phyloP scores from a whole-genome alignment of 805 yeast species.

The Sungouiozyma intestinalis region DNA sequence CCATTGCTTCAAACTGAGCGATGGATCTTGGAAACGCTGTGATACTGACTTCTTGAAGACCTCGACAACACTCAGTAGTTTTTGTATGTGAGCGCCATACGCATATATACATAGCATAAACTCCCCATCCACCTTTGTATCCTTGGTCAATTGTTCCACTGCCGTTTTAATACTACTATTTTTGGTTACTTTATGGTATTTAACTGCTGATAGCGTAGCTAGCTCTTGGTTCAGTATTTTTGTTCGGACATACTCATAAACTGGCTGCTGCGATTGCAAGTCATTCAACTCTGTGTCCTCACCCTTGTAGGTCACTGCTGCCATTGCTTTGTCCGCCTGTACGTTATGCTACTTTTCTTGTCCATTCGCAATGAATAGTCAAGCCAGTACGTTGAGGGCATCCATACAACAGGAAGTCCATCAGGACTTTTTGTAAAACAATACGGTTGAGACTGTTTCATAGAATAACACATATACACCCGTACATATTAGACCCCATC shows the following conservation, averaged over 20 bases:
- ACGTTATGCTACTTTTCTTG: too few species aligned
- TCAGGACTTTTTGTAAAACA: too few species aligned
- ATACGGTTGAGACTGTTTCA: too few species aligned
- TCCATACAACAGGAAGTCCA: too few species aligned
- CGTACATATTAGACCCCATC: too few species aligned
- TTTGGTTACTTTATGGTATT: slow-evolving; percentile 9
- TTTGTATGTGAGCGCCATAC: slow-evolving; percentile 23
- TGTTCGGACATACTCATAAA: not conserved
- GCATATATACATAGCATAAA: slow-evolving; percentile 11
- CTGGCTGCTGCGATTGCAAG: not conserved
- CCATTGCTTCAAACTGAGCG: slow-evolving; percentile 10
- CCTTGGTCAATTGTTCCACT: slow-evolving; percentile 10
- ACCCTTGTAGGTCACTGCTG: not conserved
- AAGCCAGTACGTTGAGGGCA: too few species aligned
- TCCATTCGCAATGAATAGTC: too few species aligned
- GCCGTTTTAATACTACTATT: slow-evolving; percentile 15
- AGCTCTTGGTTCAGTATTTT: slow-evolving; percentile 5
- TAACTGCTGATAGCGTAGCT: not conserved
- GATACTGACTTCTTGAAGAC: slow-evolving; percentile 11
- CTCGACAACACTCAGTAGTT: slow-evolving; percentile 18
- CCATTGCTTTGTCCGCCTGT: too few species aligned
- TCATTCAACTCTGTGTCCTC: not conserved
- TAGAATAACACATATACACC: too few species aligned
- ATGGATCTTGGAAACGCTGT: not conserved
- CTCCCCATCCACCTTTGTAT: not conserved